Base-by-base conservation (phyloP, 257 asterid species). In the Penstemon newberryi region DNA sequence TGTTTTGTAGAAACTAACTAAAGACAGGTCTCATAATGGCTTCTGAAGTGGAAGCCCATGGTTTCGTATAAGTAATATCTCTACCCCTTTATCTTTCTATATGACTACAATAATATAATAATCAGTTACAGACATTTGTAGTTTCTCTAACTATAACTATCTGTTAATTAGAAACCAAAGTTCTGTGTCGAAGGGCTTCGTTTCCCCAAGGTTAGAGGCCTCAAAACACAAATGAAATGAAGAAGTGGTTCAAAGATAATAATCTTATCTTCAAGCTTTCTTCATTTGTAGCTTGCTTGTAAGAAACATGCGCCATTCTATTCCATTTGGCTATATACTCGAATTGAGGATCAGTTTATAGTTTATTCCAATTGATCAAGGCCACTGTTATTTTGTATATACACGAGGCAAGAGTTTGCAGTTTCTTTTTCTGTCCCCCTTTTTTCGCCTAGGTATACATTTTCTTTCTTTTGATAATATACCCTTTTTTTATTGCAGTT, bases 401-500 rank as follows among this genome's bases (percentile, higher is more conserved):
- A 25, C 33, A 25, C 2, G 33, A 25, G 33, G 33, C 33, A 25
- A 25, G 33, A 25, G 33, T 25, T 25, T 25, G 33, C 33, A 25
- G 33, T 25, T 8, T 5, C 46, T 25, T n/a, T 36, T n/a, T 51
- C 65, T 38, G 38, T 56, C 11, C 45, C 64, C 46, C 18, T 11
- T 5, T 50, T 18, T 42, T 10, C n/a, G 10, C 63, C 8, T 3
- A 4, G 63, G 40, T 12, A 45, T 52, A 0, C 55, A 42, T 8
- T 19, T 44, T 59, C 40, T 52, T 38, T 54, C 12, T 74, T 47
- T 54, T 77, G 60, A 61, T 63, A 47, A 39, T 19, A 42, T 49
- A 47, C 19, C 33, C 37, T 73, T 61, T 36, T 71, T 61, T 36
- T 68, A 62, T 50, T 73, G 76, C 89, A 90, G 99, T 93, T 78